Evolutionary conservation across 805 yeast genomes (phyloP).

Genomic region (Candida incommunis): DNA sequence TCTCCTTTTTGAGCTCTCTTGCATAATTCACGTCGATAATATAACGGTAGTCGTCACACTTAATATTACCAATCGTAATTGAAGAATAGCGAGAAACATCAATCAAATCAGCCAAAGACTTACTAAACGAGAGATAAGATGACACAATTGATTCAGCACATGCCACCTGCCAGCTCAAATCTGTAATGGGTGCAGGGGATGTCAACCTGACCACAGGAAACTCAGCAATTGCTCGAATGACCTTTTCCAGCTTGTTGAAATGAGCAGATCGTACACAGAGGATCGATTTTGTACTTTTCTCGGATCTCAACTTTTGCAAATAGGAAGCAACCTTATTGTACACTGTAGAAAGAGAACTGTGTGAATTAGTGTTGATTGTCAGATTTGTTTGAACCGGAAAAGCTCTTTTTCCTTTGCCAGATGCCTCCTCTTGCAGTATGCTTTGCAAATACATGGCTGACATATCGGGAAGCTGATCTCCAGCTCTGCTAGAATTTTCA

Average conservation of each 20-base stretch:
- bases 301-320: slow-evolving; percentile 44
- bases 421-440: slow-evolving; percentile 10
- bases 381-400: background rate
- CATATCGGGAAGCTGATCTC: background rate
- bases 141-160: slow-evolving; percentile 51
- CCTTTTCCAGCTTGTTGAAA: slow-evolving; percentile 27
- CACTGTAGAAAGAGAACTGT: slow-evolving; percentile 16
- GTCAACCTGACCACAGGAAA: slow-evolving; percentile 54
- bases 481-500: slow-evolving; percentile 4
- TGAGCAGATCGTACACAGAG: slow-evolving; percentile 59
- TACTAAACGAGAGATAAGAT: slow-evolving; percentile 58
- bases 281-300: slow-evolving; percentile 47
- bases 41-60: slow-evolving; percentile 60
- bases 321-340: slow-evolving; percentile 42
- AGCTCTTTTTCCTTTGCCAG: slow-evolving; percentile 9
- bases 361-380: background rate
- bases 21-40: slow-evolving; percentile 82
- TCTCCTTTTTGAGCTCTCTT: slow-evolving; percentile 47
- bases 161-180: slow-evolving; percentile 63
- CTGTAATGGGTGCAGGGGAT: slow-evolving; percentile 31
- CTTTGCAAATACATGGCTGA: background rate
- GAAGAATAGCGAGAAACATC: slow-evolving; percentile 57
- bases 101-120: slow-evolving; percentile 56
- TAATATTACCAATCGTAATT: slow-evolving; percentile 77
- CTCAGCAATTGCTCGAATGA: slow-evolving; percentile 34